phyloP scores from a whole-genome alignment of 2,329 filamentous ascomycete species.

The Nannizziopsis arthrosporioides region DNA sequence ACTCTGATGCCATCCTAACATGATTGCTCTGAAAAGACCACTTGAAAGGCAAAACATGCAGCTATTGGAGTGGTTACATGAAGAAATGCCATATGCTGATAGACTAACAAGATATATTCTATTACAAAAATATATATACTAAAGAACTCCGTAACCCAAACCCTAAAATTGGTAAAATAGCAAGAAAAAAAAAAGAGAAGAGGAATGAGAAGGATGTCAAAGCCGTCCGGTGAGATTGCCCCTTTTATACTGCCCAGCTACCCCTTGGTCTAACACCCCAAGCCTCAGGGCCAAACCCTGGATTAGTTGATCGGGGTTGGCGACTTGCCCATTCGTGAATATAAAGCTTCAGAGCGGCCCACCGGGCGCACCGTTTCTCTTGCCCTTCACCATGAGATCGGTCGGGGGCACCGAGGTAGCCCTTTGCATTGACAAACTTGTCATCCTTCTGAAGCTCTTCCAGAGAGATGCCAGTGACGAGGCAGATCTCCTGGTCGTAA shows the following conservation, averaged over 20 bases:
- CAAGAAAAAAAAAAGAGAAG: neutral
- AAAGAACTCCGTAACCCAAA: neutral
- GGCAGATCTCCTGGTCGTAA: slow-evolving; percentile 75
- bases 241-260: slow-evolving; percentile 56
- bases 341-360: slow-evolving; percentile 73
- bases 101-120: neutral
- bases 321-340: slow-evolving; percentile 83
- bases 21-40: no score
- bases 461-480: slow-evolving; percentile 61
- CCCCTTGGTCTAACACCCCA: slow-evolving; percentile 55
- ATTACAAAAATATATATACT: neutral
- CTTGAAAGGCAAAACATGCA: no score
- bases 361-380: slow-evolving; percentile 54
- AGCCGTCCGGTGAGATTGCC: neutral
- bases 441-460: slow-evolving; percentile 63
- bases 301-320: slow-evolving; percentile 58
- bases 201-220: neutral
- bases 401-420: slow-evolving; percentile 52
- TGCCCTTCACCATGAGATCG: slow-evolving; percentile 14
- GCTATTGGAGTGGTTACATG: no score
- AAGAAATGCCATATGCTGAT: neutral
- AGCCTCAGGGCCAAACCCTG: slow-evolving; percentile 43
- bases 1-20: no score
- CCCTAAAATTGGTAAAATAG: neutral
- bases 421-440: slow-evolving; percentile 50